Evolutionary conservation across 2,329 filamentous ascomycete species (phyloP), one percentile per base, ranked within the genome.

Genomic region (Metarhizium anisopliae): DNA sequence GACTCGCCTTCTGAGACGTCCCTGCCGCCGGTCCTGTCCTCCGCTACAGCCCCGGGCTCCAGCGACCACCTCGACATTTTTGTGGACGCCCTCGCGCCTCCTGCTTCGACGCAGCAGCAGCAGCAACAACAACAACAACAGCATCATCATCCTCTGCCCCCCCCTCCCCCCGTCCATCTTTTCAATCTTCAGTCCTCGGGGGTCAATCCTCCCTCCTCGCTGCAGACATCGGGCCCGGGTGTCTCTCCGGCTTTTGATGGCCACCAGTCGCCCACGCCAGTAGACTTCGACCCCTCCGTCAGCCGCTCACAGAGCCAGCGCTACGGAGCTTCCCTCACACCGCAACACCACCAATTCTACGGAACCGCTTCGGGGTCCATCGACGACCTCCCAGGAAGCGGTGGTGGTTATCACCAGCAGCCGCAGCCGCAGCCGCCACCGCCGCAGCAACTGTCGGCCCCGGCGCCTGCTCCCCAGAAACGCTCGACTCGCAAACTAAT

Each of bases 261-360:
- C 55, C 68, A 68, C 52, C 70, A 70, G 61, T 61, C 67, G 60
- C 65, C 56, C 42, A 59, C 57, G 30, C 60, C 59, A 63, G 71
- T 60, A 50, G 77, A 81, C 59, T 79, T 76, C 60, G 68, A 74
- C 53, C 52, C 63, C 47, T 63, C 62, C 36, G 55, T 78, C 38
- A 74, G 73, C 55, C 77, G 77, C 55, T 78, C 78, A 14, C 77
- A 81, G 67, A 80, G 77, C 59, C 76, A 79, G 59, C 76, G 76
- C 62, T 79, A 75, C 61, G 66, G 69, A 42, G 16, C 54, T 68
- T 60, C 67, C 56, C 60, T 67, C 47, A 11, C 47, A 36, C 38
- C 38, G 62, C 58, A 61, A 40, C 58, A 66, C 52, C 66, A 70
- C 54, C 63, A 62, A 51, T 66, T 69, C 55, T 64, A 67, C 65